Conservation (phyloP, 257 asterid species). For the Ligustrum vulgare region DNA sequence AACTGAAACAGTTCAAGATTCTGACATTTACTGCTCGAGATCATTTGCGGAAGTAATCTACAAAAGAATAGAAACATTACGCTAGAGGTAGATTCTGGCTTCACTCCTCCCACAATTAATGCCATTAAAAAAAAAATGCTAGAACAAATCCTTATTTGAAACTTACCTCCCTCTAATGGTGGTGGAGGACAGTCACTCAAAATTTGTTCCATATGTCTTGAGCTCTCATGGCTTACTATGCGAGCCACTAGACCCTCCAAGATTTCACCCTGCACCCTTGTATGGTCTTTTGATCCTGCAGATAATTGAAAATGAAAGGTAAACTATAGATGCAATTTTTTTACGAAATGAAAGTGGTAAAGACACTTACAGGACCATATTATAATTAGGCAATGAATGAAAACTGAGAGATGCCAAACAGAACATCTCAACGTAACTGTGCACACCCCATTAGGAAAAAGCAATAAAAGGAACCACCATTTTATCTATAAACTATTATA, state of each 20-base stretch:
- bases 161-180: constrained; percentile 70
- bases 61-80: not conserved
- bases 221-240: constrained; percentile 75
- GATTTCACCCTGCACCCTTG: constrained; percentile 90
- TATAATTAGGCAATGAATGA: constrained; percentile 9
- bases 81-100: not conserved
- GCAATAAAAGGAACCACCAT: constrained; percentile 12
- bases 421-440: constrained; percentile 11
- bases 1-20: not conserved
- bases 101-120: not conserved
- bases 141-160: not conserved
- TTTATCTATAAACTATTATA: constrained; percentile 19
- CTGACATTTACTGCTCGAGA: not conserved
- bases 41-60: not conserved
- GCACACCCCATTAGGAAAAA: constrained; percentile 3
- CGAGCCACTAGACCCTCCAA: constrained; percentile 99
- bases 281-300: constrained; percentile 88
- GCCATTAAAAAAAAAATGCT: not conserved
- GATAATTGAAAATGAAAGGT: constrained; percentile 16
- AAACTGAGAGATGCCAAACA: constrained; percentile 18
- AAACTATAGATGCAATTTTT: constrained; percentile 13
- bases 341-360: not conserved
- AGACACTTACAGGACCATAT: not conserved
- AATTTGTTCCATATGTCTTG: constrained; percentile 76
- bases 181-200: constrained; percentile 69